Evolutionary conservation across 2,329 filamentous ascomycete species (phyloP).

Genomic region (Cladophialophora bantiana): DNA sequence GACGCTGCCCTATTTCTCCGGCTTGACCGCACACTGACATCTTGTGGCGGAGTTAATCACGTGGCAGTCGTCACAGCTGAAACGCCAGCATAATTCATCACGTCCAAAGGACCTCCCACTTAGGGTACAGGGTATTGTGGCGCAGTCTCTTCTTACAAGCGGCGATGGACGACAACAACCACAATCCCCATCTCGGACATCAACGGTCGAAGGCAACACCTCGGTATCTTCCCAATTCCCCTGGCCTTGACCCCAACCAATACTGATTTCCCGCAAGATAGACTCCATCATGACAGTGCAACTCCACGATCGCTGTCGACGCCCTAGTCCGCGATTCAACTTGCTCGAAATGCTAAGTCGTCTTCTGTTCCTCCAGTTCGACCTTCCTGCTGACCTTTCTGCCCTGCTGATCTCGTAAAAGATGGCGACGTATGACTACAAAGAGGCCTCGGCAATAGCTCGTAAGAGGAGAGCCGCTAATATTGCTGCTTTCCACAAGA

Average conservation of each 20-base stretch:
- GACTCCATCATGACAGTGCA: conserved; percentile 11
- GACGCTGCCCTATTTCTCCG: conserved; percentile 5
- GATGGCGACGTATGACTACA: conserved; percentile 42
- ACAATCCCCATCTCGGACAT: conserved; percentile 15
- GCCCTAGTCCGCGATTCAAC: conserved; percentile 11
- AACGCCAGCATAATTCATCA: background rate
- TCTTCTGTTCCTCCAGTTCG: conserved; percentile 7
- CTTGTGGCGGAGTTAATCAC: conserved; percentile 8
- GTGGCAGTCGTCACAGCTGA: conserved; percentile 10
- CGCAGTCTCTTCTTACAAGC: conserved; percentile 5
- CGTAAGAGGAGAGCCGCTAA: conserved; percentile 42
- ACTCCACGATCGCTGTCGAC: conserved; percentile 22
- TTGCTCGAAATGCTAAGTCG: conserved; percentile 3
- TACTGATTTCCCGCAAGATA: conserved; percentile 1
- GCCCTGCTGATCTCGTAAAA: conserved; percentile 12
- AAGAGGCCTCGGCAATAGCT: conserved; percentile 49
- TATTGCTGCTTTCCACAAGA: conserved; percentile 39
- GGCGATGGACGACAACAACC: background rate
- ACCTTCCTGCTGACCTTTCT: conserved; percentile 12
- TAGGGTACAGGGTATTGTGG: background rate
- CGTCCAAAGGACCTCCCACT: background rate
- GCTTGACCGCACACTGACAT: conserved; percentile 1
- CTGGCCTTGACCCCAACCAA: background rate
- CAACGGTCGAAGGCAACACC: conserved; percentile 7
- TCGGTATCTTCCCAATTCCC: conserved; percentile 7